Percentiles rank a stretch among this genome's conserved stretches.
Conservation (phyloP, 108 stramenopile species). For the Discostella pseudostelligera region DNA sequence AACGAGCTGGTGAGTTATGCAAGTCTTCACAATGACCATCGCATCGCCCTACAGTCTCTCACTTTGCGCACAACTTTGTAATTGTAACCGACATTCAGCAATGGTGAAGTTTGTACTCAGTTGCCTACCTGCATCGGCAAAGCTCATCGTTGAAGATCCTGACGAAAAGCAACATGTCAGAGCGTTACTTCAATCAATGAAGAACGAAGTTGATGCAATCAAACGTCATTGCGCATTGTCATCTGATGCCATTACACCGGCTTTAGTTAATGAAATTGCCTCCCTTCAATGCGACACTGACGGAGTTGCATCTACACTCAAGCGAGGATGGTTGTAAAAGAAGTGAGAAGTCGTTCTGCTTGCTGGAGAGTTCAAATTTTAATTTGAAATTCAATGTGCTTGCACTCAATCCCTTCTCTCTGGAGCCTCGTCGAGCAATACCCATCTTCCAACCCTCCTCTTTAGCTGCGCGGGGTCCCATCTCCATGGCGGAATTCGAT, state of each 20-base stretch:
- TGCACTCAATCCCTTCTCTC: too few relatives aligned
- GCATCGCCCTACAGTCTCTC: too few relatives aligned
- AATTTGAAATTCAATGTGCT: too few relatives aligned
- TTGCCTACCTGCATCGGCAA: slow-evolving; percentile 36
- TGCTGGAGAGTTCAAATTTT: too few relatives aligned
- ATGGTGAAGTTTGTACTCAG: slow-evolving; percentile 31
- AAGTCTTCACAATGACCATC: too few relatives aligned
- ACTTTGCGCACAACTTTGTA: too few relatives aligned
- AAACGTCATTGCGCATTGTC: slow-evolving; percentile 15
- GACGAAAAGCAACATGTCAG: slow-evolving; percentile 21
- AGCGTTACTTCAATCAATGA: slow-evolving; percentile 25
- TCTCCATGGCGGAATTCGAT: slow-evolving; percentile 32
- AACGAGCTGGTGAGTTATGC: slow-evolving; percentile 33
- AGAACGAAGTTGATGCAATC: slow-evolving; percentile 29
- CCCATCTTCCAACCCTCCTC: too few relatives aligned
- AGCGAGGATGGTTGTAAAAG: slow-evolving; percentile 30
- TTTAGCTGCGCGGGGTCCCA: not conserved
- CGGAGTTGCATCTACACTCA: slow-evolving; percentile 35
- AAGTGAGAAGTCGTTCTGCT: too few relatives aligned
- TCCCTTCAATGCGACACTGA: slow-evolving; percentile 25
- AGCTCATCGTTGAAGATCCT: slow-evolving; percentile 29
- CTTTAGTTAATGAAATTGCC: slow-evolving; percentile 18
- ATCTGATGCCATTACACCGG: slow-evolving; percentile 4
- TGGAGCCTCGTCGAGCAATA: too few relatives aligned
- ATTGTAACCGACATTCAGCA: slow-evolving; percentile 13